Evolutionary conservation across 805 yeast species (phyloP), one percentile per base, ranked within the genome.

Genomic region (Candida mattraensis): DNA sequence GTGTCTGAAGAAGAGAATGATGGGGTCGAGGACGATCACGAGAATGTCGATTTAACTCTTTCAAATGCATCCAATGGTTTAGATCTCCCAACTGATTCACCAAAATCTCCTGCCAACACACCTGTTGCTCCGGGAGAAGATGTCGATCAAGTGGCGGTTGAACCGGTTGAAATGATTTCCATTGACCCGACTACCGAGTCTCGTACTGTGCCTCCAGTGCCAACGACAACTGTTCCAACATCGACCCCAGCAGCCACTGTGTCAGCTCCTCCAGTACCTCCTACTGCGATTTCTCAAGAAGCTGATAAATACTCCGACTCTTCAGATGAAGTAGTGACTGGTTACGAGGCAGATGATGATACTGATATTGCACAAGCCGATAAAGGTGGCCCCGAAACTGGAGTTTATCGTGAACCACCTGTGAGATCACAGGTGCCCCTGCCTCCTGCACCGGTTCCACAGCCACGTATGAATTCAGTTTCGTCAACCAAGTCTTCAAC

Each of bases 301-400:
- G n/a, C n/a, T n/a, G n/a, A n/a, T n/a, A n/a, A n/a, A n/a, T n/a
- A n/a, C n/a, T n/a, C n/a, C n/a, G 39, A 36, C 14, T 30, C 54
- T 16, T 39, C 46, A 22, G 50, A 37, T 8, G 50, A 45, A 25
- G 47, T 51, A 9, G 56, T 64, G 7, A 74, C 86, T 1, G 87
- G 87, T 0, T 80, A 80, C 50, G 87, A 83, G 37, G 87, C 87
- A 0, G 88, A 83, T 51, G 84, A 76, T 30, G 80, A 73, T 37
- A 62, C 67, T 0, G 60, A 58, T 25, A 45, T 47, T 12, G 54
- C 51, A 14, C 43, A 34, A 15, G 37, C 45, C 3, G 51, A 44
- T 15, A 36, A 28, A 15, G 18, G 24, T 5, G 19, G 18, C 2
- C 11, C 39, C 16, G 16, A 14, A 10, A 26, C 35, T 12, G 28